Base-by-base conservation (phyloP, 1,284 basidiomycete species). In the Ustilago shanxiensis region DNA sequence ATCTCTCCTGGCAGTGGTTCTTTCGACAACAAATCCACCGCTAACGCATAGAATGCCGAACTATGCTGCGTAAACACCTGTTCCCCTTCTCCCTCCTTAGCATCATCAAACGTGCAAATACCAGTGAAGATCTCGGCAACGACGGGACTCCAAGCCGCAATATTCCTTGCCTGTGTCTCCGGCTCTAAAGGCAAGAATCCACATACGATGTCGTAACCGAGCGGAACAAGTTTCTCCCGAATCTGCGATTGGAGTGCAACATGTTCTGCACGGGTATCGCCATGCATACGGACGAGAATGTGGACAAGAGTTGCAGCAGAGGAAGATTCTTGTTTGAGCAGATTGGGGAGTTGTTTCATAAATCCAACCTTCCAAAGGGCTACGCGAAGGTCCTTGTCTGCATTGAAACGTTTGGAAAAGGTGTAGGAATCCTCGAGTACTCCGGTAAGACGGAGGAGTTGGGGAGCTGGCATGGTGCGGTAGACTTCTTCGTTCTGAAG, bases 321-420 rank as follows among this genome's bases (percentile, higher is more conserved):
- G 67, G 93, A 95, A 29, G 95, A 98, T 87, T 99, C 98, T 85
- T 99, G 97, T 87, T 99, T 98, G 68, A 99, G 88, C 53, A 99
- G 89, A 87, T 99, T 99, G 0, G 97, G 97, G 39, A 99, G 88
- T 86, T 99, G 98, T 86, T 98, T 98, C 97, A 99, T 99, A 88
- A 99, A 99, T 2, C 96, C 95, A 79, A 99, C 97, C 94, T 97
- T 98, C 97, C 97, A 99, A 55, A 99, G 89, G 6, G 93, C 94
- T 61, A 95, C 98, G 45, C 97, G 91, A 45, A 99, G 89, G 55
- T 98, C 95, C 88, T 98, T 98, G 87, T 99, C 95, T 56, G 97
- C 96, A 84, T 99, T 99, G 89, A 99, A 99, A 86, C 92, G 92
- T 66, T 95, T 91, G 14, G 96, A 96, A 83, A 99, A 99, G 81